Conservation (phyloP, 129 eudicot genomes). For the Oenanthe sinensis region DNA sequence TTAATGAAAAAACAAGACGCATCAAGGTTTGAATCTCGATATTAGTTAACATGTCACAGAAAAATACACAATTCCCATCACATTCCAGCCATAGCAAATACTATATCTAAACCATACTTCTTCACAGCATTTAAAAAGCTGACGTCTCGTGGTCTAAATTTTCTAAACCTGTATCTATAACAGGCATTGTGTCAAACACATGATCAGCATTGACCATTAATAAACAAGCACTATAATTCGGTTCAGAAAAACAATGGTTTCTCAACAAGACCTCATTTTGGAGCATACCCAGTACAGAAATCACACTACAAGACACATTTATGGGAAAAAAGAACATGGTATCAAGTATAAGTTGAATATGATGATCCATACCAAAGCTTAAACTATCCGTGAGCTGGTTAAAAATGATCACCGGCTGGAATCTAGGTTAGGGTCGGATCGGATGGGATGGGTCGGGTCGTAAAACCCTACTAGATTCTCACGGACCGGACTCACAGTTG, state of each 20-base stretch:
- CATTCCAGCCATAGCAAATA: no score
- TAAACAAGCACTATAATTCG: constrained; percentile 17
- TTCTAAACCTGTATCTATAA: not conserved
- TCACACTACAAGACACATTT: constrained; percentile 7
- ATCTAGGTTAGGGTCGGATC: no score
- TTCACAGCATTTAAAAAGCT: constrained; percentile 19
- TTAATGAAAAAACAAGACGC: not conserved
- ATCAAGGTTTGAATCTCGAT: not conserved
- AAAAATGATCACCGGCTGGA: no score
- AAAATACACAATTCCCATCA: no score
- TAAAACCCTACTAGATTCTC: no score
- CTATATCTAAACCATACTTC: constrained; percentile 8
- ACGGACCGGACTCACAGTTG: no score
- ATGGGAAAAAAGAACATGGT: constrained; percentile 18
- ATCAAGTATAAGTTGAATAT: constrained; percentile 7
- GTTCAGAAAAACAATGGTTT: constrained; percentile 7
- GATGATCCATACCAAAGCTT: not conserved
- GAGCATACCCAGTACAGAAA: constrained; percentile 3
- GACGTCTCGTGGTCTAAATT: constrained; percentile 14
- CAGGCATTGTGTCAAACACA: constrained; percentile 13
- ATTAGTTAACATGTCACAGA: no score
- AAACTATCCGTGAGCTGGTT: no score
- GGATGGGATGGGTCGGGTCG: no score
- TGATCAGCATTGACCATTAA: constrained; percentile 16
- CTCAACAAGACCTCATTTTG: not conserved